Base-by-base conservation (phyloP, 2,329 filamentous ascomycete genomes). In the Phyllosticta citrichinensis region DNA sequence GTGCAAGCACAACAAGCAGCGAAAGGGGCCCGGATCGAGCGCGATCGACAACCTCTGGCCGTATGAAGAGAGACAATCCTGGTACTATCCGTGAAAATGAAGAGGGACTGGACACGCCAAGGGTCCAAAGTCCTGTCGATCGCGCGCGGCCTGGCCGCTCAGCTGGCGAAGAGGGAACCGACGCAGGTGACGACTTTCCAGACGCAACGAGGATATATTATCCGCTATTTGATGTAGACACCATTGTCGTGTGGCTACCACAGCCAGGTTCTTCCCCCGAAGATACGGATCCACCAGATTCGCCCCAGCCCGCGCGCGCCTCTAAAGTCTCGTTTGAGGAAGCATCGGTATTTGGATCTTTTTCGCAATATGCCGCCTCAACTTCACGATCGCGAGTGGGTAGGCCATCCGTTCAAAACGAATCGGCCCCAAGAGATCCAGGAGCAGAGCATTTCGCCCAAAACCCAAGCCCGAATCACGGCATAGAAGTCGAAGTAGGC, bases 281-380 rank as follows among this genome's bases (percentile, higher is more conserved):
- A 5, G 40, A n/a, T 8, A n/a, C n/a, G 40, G 40, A 47, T n/a
- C n/a, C 40, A 47, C 17, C n/a, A 47, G 40, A 47, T 8, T 8
- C 6, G 6, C n/a, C 40, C 1, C 40, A 47, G 40, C 11, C 51
- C 33, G 14, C 12, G 10, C 60, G 60, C 19, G 50, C 55, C 14
- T 56, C 55, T 12, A 62, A 51, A 17, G 60, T 62, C 5, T 56
- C 69, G 25, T 58, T 74, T 9, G 71, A 66, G 5, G 68, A 72
- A 58, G 70, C 73, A 57, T 74, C 73, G 0, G 71, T 73, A 24
- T 73, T 73, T 60, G 78, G 78, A 0, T 73, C 77, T 0, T 80
- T 80, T 64, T 80, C 78, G 0, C 71, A 73, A 24, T 79, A 80
- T 64, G 77, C 77, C 2, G 73, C 78, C 52, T 69, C 74, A 27